Conservation (phyloP, 2,329 filamentous ascomycete species). For the Fusarium sp. region DNA sequence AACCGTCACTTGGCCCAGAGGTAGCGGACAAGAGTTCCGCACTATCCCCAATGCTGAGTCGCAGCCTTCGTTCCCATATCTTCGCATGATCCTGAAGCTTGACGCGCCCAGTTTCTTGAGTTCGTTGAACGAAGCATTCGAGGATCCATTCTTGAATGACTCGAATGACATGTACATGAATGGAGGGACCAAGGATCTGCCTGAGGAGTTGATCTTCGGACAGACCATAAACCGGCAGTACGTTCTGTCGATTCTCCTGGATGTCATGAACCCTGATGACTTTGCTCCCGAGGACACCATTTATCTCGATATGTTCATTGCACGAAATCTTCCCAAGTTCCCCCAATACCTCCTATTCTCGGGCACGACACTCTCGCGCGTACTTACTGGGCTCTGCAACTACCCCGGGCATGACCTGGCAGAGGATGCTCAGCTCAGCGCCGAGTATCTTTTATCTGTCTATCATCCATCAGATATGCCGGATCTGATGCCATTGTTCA, state of each 20-base stretch:
- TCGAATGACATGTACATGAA: slow-evolving; percentile 70
- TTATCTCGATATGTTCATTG: slow-evolving; percentile 98
- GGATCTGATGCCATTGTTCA: slow-evolving; percentile 80
- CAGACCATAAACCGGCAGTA: slow-evolving; percentile 90
- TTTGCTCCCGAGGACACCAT: slow-evolving; percentile 87
- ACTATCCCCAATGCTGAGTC: slow-evolving; percentile 67
- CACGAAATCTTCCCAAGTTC: slow-evolving; percentile 94
- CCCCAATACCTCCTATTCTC: slow-evolving; percentile 94
- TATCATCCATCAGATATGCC: slow-evolving; percentile 90
- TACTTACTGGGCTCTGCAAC: slow-evolving; percentile 84
- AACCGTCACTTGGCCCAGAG: slow-evolving; percentile 79
- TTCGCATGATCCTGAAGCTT: slow-evolving; percentile 86
- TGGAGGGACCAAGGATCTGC: slow-evolving; percentile 62
- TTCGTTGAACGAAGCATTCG: slow-evolving; percentile 96
- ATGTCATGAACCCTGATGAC: slow-evolving; percentile 84
- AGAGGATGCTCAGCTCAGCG: slow-evolving; percentile 96
- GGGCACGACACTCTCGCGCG: slow-evolving; percentile 83
- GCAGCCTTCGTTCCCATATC: slow-evolving; percentile 85
- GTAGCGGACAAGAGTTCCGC: slow-evolving; percentile 68
- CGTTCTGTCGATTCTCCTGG: slow-evolving; percentile 88
- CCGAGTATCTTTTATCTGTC: slow-evolving; percentile 92
- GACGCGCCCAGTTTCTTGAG: slow-evolving; percentile 94
- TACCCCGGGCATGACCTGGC: slow-evolving; percentile 84
- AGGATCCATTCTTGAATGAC: slow-evolving; percentile 93
- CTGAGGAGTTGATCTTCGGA: slow-evolving; percentile 75